Evolutionary conservation across 2,329 filamentous ascomycete species (phyloP), one percentile per base, ranked within the genome.

Genomic region (Ascochyta koolunga): DNA sequence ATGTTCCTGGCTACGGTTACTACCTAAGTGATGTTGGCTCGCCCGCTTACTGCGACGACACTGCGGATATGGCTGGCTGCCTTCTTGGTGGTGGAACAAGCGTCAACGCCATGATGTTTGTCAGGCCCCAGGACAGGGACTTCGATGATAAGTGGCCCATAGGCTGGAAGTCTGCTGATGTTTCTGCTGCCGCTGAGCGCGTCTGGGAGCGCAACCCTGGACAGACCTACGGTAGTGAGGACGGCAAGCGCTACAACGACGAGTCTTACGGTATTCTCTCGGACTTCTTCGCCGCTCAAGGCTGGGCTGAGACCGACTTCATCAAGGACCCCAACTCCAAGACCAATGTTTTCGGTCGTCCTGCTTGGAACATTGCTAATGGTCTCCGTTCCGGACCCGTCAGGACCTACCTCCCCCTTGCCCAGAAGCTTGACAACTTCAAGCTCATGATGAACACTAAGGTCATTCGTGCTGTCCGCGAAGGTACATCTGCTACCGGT

Each of bases 161-260:
- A 2, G 88, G 88, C 39, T 92, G 89, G 89, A 86, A 88, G 70
- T 81, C 83, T 38, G 68, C 76, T 11, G 87, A 91, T 63, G 82
- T 91, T 67, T 72, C 76, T 43, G 68, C 76, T 22, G 83, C 88
- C 5, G 84, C 86, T 8, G 74, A 82, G n/a, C 82, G 84, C 35
- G 82, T 89, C n/a, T 91, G 89, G 67, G 76, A 79, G 27, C 82
- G 86, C n/a, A 90, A 90, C 56, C 88, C 88, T 0, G 88, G 88
- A 36, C 89, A 87, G 0, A 83, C 82, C 29, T 76, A 78, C 43
- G 87, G 89, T 0, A 90, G 87, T 1, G 77, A 78, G 61, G 87
- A 92, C 62, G 85, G 84, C 37, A 76, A 84, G 61, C 79, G 83
- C 31, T 90, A 90, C 70, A 78, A 86, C 10, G 83, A 87, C 49